Conservation (phyloP, 768 basidiomycete genomes). For the Amanita pseudoporphyria region DNA sequence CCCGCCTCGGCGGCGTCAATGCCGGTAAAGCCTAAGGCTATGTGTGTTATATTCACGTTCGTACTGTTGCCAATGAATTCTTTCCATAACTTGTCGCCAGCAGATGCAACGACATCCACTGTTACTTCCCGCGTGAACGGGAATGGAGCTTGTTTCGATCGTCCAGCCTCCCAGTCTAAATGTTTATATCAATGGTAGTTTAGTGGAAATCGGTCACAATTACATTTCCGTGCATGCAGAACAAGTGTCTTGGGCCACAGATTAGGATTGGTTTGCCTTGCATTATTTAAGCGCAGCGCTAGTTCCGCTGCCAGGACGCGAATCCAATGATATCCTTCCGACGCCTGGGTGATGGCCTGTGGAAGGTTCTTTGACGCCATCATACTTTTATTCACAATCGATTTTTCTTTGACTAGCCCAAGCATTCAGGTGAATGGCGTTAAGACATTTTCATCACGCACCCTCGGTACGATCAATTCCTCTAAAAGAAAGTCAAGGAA, state of each 20-base stretch:
- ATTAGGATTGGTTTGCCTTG: slow-evolving; percentile 58
- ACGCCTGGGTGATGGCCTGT: slow-evolving; percentile 58
- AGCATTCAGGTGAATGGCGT: neutral
- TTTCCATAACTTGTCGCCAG: slow-evolving; percentile 78
- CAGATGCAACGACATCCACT: slow-evolving; percentile 65
- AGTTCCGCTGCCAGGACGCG: slow-evolving; percentile 87
- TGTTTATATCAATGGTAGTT: slow-evolving; percentile 3
- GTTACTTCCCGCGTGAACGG: slow-evolving; percentile 70
- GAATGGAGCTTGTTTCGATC: slow-evolving; percentile 82
- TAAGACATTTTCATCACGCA: slow-evolving; percentile 17
- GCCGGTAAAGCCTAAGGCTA: slow-evolving; percentile 69
- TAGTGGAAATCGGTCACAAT: neutral
- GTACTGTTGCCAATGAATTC: slow-evolving; percentile 59
- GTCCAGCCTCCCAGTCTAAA: slow-evolving; percentile 52
- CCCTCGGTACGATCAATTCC: slow-evolving; percentile 89
- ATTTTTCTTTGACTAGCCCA: slow-evolving; percentile 73
- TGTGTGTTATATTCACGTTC: slow-evolving; percentile 58
- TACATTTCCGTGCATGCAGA: slow-evolving; percentile 67
- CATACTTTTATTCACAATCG: slow-evolving; percentile 82
- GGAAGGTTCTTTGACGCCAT: slow-evolving; percentile 92
- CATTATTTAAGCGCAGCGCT: slow-evolving; percentile 75
- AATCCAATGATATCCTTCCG: slow-evolving; percentile 86
- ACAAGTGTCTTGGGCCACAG: slow-evolving; percentile 92
- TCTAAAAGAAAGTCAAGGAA: slow-evolving; percentile 24
- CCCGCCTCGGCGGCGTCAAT: slow-evolving; percentile 69